Percentiles rank a stretch among this genome's conserved stretches.
These are phyloP conservation scores for Colletotrichum sp. DNA, from an alignment of 2,329 filamentous ascomycete genomes.

Conservation along the genomic window DNA sequence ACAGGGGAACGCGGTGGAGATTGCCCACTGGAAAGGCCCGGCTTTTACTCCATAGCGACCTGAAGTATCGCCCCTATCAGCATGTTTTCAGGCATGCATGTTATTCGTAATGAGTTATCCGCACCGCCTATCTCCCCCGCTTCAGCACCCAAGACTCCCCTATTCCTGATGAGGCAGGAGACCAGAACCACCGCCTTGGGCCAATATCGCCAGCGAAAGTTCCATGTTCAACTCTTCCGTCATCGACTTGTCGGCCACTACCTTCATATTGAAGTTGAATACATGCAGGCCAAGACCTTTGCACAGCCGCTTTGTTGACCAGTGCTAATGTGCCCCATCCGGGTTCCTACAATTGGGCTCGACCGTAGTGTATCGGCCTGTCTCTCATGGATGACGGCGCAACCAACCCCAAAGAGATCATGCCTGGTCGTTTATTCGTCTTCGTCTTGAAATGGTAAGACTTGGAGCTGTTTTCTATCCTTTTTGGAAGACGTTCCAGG, in stretches of 20 bases:
- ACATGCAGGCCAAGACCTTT: neutral
- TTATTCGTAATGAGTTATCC: neutral
- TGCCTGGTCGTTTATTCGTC: neutral
- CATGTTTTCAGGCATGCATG: neutral
- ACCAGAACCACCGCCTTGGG: neutral
- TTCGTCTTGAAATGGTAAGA: neutral
- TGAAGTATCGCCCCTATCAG: neutral
- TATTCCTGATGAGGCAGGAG: slow-evolving; percentile 3
- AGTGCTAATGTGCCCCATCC: neutral
- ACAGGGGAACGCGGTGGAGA: neutral
- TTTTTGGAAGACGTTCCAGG: accelerated
- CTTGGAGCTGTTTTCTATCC: accelerated
- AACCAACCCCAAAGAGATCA: neutral
- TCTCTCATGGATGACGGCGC: neutral
- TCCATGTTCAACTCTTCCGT: neutral
- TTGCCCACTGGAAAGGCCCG: neutral
- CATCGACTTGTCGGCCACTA: neutral
- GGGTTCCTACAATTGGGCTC: neutral
- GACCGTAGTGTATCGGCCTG: neutral
- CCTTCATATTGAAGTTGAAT: neutral
- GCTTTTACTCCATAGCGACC: neutral
- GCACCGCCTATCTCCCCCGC: slow-evolving; percentile 14
- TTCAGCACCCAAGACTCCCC: neutral
- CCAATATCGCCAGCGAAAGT: neutral
- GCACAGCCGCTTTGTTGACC: neutral